Percentiles rank a stretch among this genome's conserved stretches.
phyloP scores from a whole-genome alignment of 2,329 filamentous ascomycete species.

The Fonsecaea multimorphosa region DNA sequence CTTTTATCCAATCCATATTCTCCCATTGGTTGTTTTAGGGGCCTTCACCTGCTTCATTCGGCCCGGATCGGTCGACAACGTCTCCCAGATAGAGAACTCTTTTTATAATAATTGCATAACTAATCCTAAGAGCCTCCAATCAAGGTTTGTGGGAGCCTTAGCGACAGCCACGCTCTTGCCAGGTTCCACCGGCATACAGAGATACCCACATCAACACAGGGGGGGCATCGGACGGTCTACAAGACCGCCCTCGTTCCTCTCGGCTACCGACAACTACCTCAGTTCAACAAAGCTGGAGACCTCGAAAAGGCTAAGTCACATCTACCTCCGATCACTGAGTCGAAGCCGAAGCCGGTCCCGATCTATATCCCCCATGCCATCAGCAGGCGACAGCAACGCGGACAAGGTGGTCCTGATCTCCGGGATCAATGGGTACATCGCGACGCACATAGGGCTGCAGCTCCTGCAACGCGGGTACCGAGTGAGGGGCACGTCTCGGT shows the following conservation, averaged over 20 bases:
- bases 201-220: background rate
- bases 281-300: conserved; percentile 26
- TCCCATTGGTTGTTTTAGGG: background rate
- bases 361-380: conserved; percentile 25
- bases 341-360: conserved; percentile 25
- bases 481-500: conserved; percentile 50
- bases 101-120: background rate
- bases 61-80: background rate
- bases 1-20: background rate
- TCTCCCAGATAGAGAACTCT: background rate
- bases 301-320: conserved; percentile 30
- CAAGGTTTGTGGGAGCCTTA: too few relatives aligned
- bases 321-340: conserved; percentile 30
- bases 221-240: background rate
- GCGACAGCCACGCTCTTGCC: background rate
- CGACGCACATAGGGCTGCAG: conserved; percentile 45
- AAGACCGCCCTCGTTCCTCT: background rate
- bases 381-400: conserved; percentile 19
- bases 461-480: conserved; percentile 49
- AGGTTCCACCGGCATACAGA: background rate
- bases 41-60: background rate
- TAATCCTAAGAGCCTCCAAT: too few relatives aligned
- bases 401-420: conserved; percentile 45
- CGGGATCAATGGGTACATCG: conserved; percentile 52
- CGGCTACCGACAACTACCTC: background rate